These are phyloP conservation scores for Sugiyamaella neomexicana DNA, from an alignment of 1,139 yeast genomes.

Conservation along the genomic window DNA sequence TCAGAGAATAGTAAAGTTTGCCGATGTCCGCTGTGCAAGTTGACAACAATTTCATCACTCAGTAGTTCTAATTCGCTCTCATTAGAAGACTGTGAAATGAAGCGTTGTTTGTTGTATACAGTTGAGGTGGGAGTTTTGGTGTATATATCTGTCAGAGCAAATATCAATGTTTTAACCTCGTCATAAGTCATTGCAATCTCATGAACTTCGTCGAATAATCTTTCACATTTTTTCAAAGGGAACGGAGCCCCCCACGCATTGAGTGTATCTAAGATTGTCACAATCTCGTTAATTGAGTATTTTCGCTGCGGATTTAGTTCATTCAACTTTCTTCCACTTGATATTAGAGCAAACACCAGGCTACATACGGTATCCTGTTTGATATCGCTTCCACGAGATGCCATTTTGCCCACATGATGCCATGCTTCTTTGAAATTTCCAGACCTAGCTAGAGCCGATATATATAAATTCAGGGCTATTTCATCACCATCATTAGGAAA, in stretches of 20 bases:
- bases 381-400: not conserved
- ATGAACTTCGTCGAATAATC: conserved; percentile 4
- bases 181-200: conserved; percentile 10
- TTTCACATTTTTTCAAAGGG: conserved; percentile 7
- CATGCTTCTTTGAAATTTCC: conserved; percentile 13
- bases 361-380: conserved; percentile 4
- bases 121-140: conserved; percentile 1
- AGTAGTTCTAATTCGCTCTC: not conserved
- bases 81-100: not conserved
- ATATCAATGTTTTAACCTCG: conserved; percentile 4
- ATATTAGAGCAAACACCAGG: conserved; percentile 8
- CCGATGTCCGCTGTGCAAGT: not conserved
- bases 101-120: not conserved
- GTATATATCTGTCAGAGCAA: conserved; percentile 4
- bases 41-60: not conserved
- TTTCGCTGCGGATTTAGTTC: not conserved
- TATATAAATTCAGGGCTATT: conserved; percentile 11
- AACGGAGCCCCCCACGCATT: conserved; percentile 13
- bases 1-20: conserved; percentile 9
- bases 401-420: conserved; percentile 9
- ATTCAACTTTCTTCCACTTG: conserved; percentile 11
- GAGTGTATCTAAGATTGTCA: not conserved
- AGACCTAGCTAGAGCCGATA: conserved; percentile 13
- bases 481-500: not conserved
- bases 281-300: conserved; percentile 8